Base-by-base conservation (phyloP, 495 filamentous ascomycete species). In the Evansstolkia leycettana region DNA sequence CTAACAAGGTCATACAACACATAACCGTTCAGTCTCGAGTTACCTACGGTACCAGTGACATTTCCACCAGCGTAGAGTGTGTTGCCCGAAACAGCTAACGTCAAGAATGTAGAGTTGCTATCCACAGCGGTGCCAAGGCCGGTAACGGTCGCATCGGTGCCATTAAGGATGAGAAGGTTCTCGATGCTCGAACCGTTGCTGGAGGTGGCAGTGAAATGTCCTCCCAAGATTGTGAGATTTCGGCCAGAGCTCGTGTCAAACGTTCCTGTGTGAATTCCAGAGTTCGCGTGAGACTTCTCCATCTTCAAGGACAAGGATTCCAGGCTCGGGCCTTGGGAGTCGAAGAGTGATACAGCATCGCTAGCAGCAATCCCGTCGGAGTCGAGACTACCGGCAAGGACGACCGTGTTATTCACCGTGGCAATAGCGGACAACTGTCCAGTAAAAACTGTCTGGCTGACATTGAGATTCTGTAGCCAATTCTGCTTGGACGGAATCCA, bases 401-500 rank as follows among this genome's bases (percentile, higher is more conserved):
- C 59, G 7, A 73, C 70, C 18, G 68, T 62, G 15, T 69, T 68
- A 15, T 84, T 73, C 8, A 79, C 56, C 26, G 76, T 62, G 20
- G 79, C 66, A 17, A 72, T 69, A 8, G 84, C 69, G 2, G 76
- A 79, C 24, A 99, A 64, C 27, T 78, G 51, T 12, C 90, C 90
- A 36, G 64, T 57, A 42, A 90, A 72, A 11, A 70, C 59, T 38
- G 81, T 72, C 31, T 74, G 65, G n/a, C 69, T 58, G 27, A 75
- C 52, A 30, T 84, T 61, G 27, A 96, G 61, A 43, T 86, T 89
- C 54, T 84, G 75, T 15, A 96, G 60, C 90, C 90, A 99, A 49
- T 92, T 85, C 27, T 75, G 72, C 32, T 68, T 70, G 4, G 87
- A 90, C 14, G 86, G 85, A n/a, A 96, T 80, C 90, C 90, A 99